Conservation (phyloP, 352 stramenopile genomes). For the Phytophthora palmivora region DNA sequence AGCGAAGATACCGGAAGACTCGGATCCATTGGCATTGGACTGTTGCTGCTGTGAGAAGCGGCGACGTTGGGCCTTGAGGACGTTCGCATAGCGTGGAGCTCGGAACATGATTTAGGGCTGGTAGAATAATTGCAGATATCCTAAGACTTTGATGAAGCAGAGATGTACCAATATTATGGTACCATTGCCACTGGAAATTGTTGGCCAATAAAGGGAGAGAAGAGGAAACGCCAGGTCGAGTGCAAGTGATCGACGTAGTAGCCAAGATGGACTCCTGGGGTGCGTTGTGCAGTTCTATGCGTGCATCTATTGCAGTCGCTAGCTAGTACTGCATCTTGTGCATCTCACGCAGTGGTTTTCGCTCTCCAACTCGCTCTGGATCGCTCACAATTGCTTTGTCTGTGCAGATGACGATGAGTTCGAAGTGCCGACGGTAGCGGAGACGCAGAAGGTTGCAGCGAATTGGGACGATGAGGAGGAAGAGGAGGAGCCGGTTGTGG, state of each 20-base stretch:
- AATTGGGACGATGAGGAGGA: slow-evolving; percentile 87
- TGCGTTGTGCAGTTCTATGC: slow-evolving; percentile 35
- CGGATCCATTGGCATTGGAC: neutral
- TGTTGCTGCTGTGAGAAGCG: slow-evolving; percentile 28
- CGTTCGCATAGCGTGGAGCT: neutral
- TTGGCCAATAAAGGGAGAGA: slow-evolving; percentile 29
- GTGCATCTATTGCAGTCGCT: neutral
- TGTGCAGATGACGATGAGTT: slow-evolving; percentile 83
- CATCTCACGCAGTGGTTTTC: neutral
- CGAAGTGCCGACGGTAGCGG: slow-evolving; percentile 67
- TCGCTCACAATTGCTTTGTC: slow-evolving; percentile 6
- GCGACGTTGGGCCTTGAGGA: slow-evolving; percentile 13
- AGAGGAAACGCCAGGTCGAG: slow-evolving; percentile 10
- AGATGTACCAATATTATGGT: slow-evolving; percentile 23
- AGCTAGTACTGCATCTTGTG: slow-evolving; percentile 3
- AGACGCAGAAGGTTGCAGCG: slow-evolving; percentile 48
- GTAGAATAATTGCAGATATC: too few relatives aligned
- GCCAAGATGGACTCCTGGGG: slow-evolving; percentile 81
- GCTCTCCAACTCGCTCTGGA: slow-evolving; percentile 4
- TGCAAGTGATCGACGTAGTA: slow-evolving; percentile 4
- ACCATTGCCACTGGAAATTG: slow-evolving; percentile 14
- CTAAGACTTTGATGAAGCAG: too few relatives aligned
- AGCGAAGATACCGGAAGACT: slow-evolving; percentile 23
- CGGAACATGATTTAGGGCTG: too few relatives aligned
- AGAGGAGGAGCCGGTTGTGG: slow-evolving; percentile 53